These are phyloP conservation scores for Podospora comata DNA, from an alignment of 495 filamentous ascomycete species.

Conservation along the genomic window DNA sequence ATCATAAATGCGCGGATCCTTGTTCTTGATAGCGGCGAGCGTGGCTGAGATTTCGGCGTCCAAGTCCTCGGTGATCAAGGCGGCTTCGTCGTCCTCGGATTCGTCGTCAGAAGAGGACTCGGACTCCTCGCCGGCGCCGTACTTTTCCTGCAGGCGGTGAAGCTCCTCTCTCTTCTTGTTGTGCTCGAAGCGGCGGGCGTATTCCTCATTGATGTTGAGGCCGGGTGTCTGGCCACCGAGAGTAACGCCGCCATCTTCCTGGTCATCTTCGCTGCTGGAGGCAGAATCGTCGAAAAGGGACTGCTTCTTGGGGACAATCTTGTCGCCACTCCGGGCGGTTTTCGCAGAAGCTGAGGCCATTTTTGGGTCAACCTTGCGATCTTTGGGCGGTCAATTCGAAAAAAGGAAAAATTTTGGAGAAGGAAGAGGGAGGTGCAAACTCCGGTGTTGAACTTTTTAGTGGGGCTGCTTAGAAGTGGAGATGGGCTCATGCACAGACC, in stretches of 20 bases:
- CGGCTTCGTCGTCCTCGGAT: slow-evolving; percentile 85
- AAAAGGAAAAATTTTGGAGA: slow-evolving; percentile 8
- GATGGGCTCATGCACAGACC: not conserved
- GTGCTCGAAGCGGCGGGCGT: slow-evolving; percentile 83
- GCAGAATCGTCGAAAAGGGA: slow-evolving; percentile 35
- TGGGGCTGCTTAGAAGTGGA: slow-evolving; percentile 20
- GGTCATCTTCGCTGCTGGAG: slow-evolving; percentile 48
- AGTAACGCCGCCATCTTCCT: slow-evolving; percentile 56
- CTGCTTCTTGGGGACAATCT: slow-evolving; percentile 26
- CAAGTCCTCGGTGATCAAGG: slow-evolving; percentile 73
- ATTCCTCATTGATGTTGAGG: slow-evolving; percentile 88
- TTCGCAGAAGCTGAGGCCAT: slow-evolving; percentile 24
- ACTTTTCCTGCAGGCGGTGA: slow-evolving; percentile 84
- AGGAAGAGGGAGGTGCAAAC: not conserved
- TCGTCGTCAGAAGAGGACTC: slow-evolving; percentile 65
- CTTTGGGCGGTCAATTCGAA: not conserved
- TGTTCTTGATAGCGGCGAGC: slow-evolving; percentile 77
- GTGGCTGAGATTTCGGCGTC: slow-evolving; percentile 85
- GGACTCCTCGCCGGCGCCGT: slow-evolving; percentile 50
- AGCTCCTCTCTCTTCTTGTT: slow-evolving; percentile 95
- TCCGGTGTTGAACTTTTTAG: slow-evolving; percentile 28
- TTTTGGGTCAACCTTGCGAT: not conserved
- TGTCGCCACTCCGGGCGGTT: slow-evolving; percentile 9
- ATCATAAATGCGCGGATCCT: slow-evolving; percentile 89
- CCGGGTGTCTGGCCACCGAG: slow-evolving; percentile 45